These are phyloP conservation scores for Flaveria trinervia DNA, from an alignment of 129 eudicot species.

Conservation along the genomic window DNA sequence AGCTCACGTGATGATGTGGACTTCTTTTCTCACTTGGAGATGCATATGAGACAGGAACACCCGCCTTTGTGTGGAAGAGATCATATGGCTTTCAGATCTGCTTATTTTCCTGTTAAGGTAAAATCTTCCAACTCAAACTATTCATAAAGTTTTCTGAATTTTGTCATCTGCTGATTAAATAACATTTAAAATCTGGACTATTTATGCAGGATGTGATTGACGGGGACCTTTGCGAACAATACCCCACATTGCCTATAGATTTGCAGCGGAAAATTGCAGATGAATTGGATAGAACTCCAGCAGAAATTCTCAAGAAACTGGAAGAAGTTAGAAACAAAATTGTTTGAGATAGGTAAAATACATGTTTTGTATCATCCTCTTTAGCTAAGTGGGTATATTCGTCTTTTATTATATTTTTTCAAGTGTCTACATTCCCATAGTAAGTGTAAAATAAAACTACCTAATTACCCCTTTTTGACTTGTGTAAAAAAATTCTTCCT, in stretches of 20 bases:
- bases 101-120: slow-evolving; percentile 98
- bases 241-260: slow-evolving; percentile 82
- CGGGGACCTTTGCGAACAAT: slow-evolving; percentile 97
- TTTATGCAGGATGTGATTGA: slow-evolving; percentile 90
- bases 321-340: slow-evolving; percentile 94
- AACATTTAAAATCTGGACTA: slow-evolving; percentile 5
- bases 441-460: not conserved
- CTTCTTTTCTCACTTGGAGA: slow-evolving; percentile 96
- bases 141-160: not conserved
- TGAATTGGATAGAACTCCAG: slow-evolving; percentile 97
- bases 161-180: slow-evolving; percentile 15
- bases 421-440: not conserved
- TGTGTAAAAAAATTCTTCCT: not conserved
- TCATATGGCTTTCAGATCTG: slow-evolving; percentile 96
- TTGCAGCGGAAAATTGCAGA: slow-evolving; percentile 89
- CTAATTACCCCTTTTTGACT: not conserved
- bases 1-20: slow-evolving; percentile 98
- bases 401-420: not conserved
- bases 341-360: slow-evolving; percentile 43
- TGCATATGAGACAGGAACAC: slow-evolving; percentile 97
- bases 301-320: slow-evolving; percentile 82
- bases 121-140: not conserved
- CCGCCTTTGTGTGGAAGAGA: slow-evolving; percentile 99
- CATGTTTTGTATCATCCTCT: not conserved
- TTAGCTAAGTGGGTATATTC: slow-evolving; percentile 14